These are phyloP conservation scores for Pythium dissimile DNA, from an alignment of 352 stramenopile species.

Conservation along the genomic window DNA sequence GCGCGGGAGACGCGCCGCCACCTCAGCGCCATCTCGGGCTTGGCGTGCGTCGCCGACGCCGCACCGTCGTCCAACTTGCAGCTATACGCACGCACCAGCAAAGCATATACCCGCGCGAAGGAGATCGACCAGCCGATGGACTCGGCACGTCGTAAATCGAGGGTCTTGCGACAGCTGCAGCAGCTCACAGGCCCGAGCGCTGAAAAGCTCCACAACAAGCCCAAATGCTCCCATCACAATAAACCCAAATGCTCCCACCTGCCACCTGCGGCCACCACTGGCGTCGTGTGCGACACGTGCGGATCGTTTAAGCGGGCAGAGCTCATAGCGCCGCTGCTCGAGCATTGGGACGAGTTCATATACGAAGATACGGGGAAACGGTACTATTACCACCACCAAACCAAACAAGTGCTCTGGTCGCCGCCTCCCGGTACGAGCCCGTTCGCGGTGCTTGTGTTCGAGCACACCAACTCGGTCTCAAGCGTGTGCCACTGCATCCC, in stretches of 20 bases:
- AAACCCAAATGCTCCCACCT: constrained; percentile 46
- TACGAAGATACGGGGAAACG: constrained; percentile 42
- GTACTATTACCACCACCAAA: constrained; percentile 50
- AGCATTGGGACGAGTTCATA: constrained; percentile 43
- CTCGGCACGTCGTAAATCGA: neutral
- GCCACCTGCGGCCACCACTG: constrained; percentile 37
- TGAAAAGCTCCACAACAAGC: constrained; percentile 20
- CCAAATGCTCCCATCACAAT: constrained; percentile 36
- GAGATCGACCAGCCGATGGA: neutral
- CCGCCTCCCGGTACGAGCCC: constrained; percentile 32
- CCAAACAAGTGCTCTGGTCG: constrained; percentile 38
- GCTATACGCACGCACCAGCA: constrained; percentile 29
- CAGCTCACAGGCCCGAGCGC: constrained; percentile 10
- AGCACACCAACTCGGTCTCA: constrained; percentile 50
- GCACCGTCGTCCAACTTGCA: constrained; percentile 25
- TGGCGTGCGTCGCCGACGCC: constrained; percentile 26
- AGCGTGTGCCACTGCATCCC: constrained; percentile 62
- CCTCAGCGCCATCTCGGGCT: constrained; percentile 44
- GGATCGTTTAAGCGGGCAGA: constrained; percentile 35
- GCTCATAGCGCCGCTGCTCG: constrained; percentile 32
- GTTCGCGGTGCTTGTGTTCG: constrained; percentile 48
- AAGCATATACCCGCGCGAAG: neutral
- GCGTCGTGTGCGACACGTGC: constrained; percentile 51
- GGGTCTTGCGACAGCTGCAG: constrained; percentile 13
- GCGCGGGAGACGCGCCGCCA: constrained; percentile 44